phyloP scores from a whole-genome alignment of 306 rosid genomes.

The Cicer pinnatifidum region DNA sequence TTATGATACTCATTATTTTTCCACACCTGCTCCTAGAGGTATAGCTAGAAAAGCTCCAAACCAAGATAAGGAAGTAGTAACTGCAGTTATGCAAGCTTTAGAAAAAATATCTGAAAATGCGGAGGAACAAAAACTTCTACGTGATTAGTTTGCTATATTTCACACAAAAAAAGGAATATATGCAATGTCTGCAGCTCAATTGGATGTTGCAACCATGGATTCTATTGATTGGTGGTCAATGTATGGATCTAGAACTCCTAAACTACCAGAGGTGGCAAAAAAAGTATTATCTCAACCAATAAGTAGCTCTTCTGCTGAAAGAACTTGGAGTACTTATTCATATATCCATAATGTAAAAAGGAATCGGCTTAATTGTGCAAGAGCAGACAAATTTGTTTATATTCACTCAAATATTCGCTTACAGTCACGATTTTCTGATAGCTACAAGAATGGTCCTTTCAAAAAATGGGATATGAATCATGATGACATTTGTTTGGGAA shows the following conservation, averaged over 20 bases:
- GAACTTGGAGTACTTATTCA: neutral
- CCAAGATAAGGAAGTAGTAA: neutral
- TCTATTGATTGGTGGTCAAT: conserved; percentile 26
- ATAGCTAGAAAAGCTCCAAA: conserved; percentile 13
- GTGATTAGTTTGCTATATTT: neutral
- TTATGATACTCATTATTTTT: neutral
- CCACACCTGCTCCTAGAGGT: conserved; percentile 13
- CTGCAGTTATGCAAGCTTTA: neutral
- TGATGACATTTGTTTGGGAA: no score
- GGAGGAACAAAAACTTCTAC: neutral
- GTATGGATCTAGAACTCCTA: neutral
- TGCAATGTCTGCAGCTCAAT: neutral
- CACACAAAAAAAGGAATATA: neutral
- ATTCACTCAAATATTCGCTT: neutral
- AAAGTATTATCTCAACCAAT: neutral
- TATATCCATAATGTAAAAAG: neutral
- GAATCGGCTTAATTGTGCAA: neutral
- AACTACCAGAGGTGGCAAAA: neutral
- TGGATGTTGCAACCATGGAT: conserved; percentile 9
- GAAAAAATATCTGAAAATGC: neutral
- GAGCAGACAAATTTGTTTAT: neutral
- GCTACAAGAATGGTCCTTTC: neutral
- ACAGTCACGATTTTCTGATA: neutral
- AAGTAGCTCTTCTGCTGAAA: neutral
- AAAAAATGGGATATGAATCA: no score